Evolutionary conservation across 257 asterid species (phyloP), one percentile per base, ranked within the genome.

Genomic region (Vinca minor): DNA sequence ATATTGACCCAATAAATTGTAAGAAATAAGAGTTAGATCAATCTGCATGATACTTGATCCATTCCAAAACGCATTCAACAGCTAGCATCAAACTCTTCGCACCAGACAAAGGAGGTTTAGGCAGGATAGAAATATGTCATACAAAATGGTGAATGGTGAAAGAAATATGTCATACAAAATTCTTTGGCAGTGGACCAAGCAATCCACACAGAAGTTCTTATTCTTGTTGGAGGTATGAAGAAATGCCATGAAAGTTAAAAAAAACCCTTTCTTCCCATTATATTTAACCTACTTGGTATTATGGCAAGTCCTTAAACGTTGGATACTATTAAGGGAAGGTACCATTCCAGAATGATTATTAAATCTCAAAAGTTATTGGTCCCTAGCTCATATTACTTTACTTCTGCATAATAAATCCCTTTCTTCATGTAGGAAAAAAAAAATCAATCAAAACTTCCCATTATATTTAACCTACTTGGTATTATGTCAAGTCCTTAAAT

Each of bases 101-200:
- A 23, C 66, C 12, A 44, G 50, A 49, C 42, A 68, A 60, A 38
- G 7, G 15, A 21, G 29, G 72, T 68, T 15, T 17, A 31, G 28
- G 23, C 3, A 8, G 25, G 21, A 34, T 44, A 35, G 39, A 28
- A 18, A 31, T 35, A 68, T 48, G 26, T 15, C 29, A 58, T 44
- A 17, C 45, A 1, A 28, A 31, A 55, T 55, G 8, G 41, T 55
- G 23, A 31, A 55, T 55, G 8, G 41, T 55, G 23, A 50, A 9
- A 3, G 32, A 8, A 2, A 17, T 20, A 54, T 46, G 20, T 46
- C 10, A 46, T 5, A 46, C 0, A 18, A 42, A 42, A 12, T 42
- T 42, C 18, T 1, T 42, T 1, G 12, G 47, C 8, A 13, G 42
- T 36, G 62, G 36, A 65, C n/a, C 48, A 52, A 65, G 2, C 69